Evolutionary conservation across 768 basidiomycete species (phyloP), one percentile per base, ranked within the genome.

Genomic region (Dacryopinax primogenitus): DNA sequence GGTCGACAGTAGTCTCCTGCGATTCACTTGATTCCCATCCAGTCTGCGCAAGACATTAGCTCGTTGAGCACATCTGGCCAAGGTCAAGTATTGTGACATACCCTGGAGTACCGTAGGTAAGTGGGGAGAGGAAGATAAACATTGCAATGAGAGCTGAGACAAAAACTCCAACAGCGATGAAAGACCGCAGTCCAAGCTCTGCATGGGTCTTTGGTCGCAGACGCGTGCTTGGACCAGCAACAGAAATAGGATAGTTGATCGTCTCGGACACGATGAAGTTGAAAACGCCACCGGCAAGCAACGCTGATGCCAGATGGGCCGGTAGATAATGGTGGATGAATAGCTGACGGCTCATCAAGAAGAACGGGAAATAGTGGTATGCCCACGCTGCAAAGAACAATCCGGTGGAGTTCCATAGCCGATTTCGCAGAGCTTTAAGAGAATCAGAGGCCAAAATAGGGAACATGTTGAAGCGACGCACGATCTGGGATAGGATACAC

Each of bases 321-420:
- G 95, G 95, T 2, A 99, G 86, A 74, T 99, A 99, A 75, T 96
- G 94, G 74, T 99, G 96, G 28, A 99, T 79, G 82, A 99, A 99
- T 44, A 94, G 81, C 72, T 99, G 96, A 37, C 96, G 89, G 72
- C 82, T 87, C 92, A 99, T 95, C 30, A 97, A 81, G 86, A 91
- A 99, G 83, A 98, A 99, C 4, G 96, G 96, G 72, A 88, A 78
- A 77, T 96, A 99, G 74, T 99, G 96, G 64, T 90, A 90, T 13
- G 82, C 87, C 96, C 96, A 99, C 28, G 95, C 83, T 33, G 93
- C 78, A 64, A 93, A 76, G 84, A 99, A 98, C 81, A 97, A 96
- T 23, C 95, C 92, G 28, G 90, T 84, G 51, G 92, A 93, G 73
- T 98, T 94, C 85, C 93, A 91, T 12, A 98, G 80, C 35, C 96